Conservation (phyloP, 257 asterid genomes). For the Solanum etuberosum region DNA sequence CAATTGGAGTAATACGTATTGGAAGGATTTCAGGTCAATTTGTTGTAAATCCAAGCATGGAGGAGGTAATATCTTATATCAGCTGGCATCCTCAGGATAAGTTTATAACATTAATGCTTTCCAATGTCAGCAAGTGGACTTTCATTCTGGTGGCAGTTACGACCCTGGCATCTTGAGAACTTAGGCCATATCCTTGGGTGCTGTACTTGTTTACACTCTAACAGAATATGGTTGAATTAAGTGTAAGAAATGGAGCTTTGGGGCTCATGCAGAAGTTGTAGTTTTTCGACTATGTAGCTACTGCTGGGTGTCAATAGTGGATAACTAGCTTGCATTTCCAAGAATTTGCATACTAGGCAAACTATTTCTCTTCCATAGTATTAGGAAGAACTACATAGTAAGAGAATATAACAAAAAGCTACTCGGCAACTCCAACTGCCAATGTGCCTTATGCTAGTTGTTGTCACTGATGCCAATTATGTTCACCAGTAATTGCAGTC, state of each 20-base stretch:
- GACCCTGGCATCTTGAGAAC: background rate
- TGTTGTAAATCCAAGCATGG: conserved; percentile 86
- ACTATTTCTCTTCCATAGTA: background rate
- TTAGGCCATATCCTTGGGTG: background rate
- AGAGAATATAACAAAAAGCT: background rate
- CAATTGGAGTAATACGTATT: conserved; percentile 86
- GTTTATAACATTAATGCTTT: background rate
- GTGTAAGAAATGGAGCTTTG: background rate
- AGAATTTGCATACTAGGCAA: background rate
- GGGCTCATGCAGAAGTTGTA: background rate
- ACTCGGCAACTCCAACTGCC: background rate
- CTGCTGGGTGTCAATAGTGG: background rate
- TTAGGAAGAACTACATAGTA: background rate
- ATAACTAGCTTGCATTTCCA: background rate
- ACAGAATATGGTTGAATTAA: background rate
- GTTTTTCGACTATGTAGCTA: background rate
- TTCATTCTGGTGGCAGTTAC: background rate
- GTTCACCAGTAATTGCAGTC: background rate
- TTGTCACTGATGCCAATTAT: background rate
- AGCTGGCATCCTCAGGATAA: background rate
- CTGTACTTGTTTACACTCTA: background rate
- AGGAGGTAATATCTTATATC: conserved; percentile 45
- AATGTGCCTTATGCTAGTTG: background rate
- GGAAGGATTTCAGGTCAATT: conserved; percentile 82
- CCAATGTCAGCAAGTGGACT: background rate